These are phyloP conservation scores for Wickerhamomyces chaumierensis DNA, from an alignment of 805 yeast genomes.

Conservation along the genomic window DNA sequence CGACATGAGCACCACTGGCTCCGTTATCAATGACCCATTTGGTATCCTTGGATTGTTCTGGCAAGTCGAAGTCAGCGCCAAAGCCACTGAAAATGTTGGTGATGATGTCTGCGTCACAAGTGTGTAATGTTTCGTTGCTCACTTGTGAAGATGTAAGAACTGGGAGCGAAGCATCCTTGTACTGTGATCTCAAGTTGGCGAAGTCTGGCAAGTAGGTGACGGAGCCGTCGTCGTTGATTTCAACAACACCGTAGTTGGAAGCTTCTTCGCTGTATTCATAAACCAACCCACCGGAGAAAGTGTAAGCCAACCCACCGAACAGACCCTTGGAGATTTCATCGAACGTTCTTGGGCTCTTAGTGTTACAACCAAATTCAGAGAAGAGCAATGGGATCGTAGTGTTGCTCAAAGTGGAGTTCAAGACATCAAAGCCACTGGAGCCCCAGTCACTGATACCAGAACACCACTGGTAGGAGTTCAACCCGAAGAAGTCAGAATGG, in stretches of 20 bases:
- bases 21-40: slow-evolving; percentile 35
- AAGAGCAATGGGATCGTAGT: slow-evolving; percentile 58
- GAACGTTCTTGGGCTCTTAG: slow-evolving; percentile 67
- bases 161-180: slow-evolving; percentile 26
- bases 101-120: slow-evolving; percentile 31
- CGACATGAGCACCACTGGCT: slow-evolving; percentile 32
- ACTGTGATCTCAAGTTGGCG: slow-evolving; percentile 34
- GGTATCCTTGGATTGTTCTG: slow-evolving; percentile 34
- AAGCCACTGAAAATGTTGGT: slow-evolving; percentile 27
- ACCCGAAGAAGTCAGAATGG: slow-evolving; percentile 82
- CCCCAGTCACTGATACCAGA: slow-evolving; percentile 58
- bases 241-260: slow-evolving; percentile 68
- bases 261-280: slow-evolving; percentile 79
- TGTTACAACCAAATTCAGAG: slow-evolving; percentile 81
- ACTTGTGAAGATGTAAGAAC: slow-evolving; percentile 26
- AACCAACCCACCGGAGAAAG: slow-evolving; percentile 85
- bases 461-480: slow-evolving; percentile 96
- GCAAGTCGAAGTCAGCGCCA: slow-evolving; percentile 37
- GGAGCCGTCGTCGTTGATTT: slow-evolving; percentile 32
- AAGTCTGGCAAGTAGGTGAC: slow-evolving; percentile 37
- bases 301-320: slow-evolving; percentile 51
- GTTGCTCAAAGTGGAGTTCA: slow-evolving; percentile 46
- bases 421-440: slow-evolving; percentile 54
- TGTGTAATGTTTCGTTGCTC: slow-evolving; percentile 17
- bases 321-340: slow-evolving; percentile 64